Base-by-base conservation (phyloP, 1,284 basidiomycete genomes). In the Ceratobasidium sp. region DNA sequence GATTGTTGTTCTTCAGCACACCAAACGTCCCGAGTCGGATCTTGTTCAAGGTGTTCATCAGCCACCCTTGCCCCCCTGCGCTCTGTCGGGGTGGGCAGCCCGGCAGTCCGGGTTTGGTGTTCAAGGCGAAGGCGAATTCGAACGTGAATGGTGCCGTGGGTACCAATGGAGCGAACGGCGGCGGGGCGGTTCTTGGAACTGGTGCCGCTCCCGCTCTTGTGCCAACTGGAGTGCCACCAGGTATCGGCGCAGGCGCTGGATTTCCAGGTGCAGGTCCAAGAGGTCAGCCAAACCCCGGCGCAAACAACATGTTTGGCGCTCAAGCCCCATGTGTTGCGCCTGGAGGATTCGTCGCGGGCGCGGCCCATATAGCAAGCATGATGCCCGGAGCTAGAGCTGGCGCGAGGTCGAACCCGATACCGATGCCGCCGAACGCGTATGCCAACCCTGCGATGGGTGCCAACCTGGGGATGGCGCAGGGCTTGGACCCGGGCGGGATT, bases 1-100 rank as follows among this genome's bases (percentile, higher is more conserved):
- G 69, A 4, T 14, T 61, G 14, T 22, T 72, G 27, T 72, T 72
- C 58, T 72, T 72, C 31, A 72, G 56, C 31, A 46, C 69, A 9
- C 56, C 69, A 29, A 22, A n/a, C 13, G 69, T 56, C 4, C 69
- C 41, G 29, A 29, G 27, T 37, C 69, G 69, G n/a, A 49, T 72
- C 1, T 31, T 72, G n/a, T 72, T 72, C 69, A 72, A 72, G 46
- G 69, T 46, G 43, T 72, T 72, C 19, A 31, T 72, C 14, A 22
- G 61, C 7, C 69, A 53, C 7, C 69, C 37, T 31, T 72, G 69
- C 34, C 69, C 69, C 0, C 29, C 69, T 9, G 41, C n/a, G n/a
- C 46, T 72, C 43, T 46, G 27, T 37, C 69, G 46, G 37, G 69
- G 69, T 39, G 69, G 69, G 14, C 69, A 72, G 29, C 58, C 69